Percentiles rank a stretch among this genome's conserved stretches.
Evolutionary conservation across 306 rosid species (phyloP).

Genomic region (Medicago arabica): DNA sequence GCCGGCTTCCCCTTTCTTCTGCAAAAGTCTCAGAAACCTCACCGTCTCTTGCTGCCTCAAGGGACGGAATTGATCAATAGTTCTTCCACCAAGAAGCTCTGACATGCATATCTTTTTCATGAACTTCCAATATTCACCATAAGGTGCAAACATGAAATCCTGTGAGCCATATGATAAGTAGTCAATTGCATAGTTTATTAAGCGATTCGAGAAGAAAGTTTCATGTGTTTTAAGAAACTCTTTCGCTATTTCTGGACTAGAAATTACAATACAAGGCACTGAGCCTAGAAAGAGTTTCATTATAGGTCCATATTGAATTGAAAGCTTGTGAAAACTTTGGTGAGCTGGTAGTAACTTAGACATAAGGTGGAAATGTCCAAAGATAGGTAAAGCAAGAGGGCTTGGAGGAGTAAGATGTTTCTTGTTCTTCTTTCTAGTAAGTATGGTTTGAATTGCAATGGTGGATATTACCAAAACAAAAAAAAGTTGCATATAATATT

Average conservation of each 20-base stretch:
- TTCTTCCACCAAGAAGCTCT: neutral
- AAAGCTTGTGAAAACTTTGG: neutral
- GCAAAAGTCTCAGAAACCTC: neutral
- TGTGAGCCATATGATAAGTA: neutral
- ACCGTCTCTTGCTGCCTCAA: neutral
- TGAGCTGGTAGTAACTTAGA: neutral
- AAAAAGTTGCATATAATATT: neutral
- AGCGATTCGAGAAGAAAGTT: neutral
- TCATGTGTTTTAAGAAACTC: conserved; percentile 1
- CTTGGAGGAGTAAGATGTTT: too few species aligned
- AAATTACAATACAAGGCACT: neutral
- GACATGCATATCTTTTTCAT: neutral
- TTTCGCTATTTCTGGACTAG: neutral
- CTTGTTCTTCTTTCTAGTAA: neutral
- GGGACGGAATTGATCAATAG: neutral
- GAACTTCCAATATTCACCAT: neutral
- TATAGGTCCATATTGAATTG: neutral
- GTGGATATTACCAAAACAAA: too few species aligned
- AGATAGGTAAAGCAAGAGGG: too few species aligned
- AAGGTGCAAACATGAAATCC: neutral
- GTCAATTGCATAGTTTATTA: neutral
- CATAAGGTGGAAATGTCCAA: too few species aligned
- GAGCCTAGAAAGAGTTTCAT: neutral
- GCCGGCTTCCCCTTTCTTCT: neutral
- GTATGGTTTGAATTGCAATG: neutral